Conservation (phyloP, 495 filamentous ascomycete genomes). For the Penicillium canariense region DNA sequence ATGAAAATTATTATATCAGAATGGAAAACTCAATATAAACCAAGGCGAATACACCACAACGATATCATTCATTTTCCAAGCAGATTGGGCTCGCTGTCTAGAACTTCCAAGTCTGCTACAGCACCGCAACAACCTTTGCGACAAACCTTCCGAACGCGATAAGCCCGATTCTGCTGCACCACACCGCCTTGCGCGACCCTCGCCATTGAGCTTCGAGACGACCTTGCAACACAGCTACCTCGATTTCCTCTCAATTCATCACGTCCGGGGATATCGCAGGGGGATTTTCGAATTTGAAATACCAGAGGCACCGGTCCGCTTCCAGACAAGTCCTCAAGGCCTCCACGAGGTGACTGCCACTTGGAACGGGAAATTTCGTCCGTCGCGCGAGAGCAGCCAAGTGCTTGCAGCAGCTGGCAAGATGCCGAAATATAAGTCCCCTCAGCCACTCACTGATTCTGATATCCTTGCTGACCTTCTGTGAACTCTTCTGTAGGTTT, state of each 20-base stretch:
- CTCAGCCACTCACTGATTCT: not conserved
- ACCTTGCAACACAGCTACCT: not conserved
- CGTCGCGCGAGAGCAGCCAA: conserved; percentile 20
- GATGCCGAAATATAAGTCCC: conserved; percentile 80
- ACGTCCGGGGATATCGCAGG: not conserved
- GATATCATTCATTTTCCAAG: too few relatives aligned
- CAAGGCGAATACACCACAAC: too few relatives aligned
- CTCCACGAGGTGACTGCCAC: conserved; percentile 10
- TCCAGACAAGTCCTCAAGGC: not conserved
- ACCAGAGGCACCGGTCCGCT: not conserved
- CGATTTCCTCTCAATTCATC: not conserved
- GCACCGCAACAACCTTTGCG: not conserved
- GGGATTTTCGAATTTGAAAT: not conserved
- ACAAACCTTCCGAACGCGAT: conserved; percentile 2
- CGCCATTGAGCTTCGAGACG: conserved; percentile 18
- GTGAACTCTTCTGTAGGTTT: conserved; percentile 68
- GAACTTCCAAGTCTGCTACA: too few relatives aligned
- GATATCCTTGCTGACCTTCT: conserved; percentile 45
- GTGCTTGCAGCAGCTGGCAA: conserved; percentile 34
- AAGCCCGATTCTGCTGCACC: conserved; percentile 17
- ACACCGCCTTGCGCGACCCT: conserved; percentile 21
- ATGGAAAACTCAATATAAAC: too few relatives aligned
- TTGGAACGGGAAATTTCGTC: conserved; percentile 25
- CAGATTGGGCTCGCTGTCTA: too few relatives aligned
- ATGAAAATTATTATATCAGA: too few relatives aligned